A percentile compares a stretch with the other conserved stretches of the same genome.
Evolutionary conservation across 148 eudicot species (phyloP).

Genomic region (Mesembryanthemum crystallinum): DNA sequence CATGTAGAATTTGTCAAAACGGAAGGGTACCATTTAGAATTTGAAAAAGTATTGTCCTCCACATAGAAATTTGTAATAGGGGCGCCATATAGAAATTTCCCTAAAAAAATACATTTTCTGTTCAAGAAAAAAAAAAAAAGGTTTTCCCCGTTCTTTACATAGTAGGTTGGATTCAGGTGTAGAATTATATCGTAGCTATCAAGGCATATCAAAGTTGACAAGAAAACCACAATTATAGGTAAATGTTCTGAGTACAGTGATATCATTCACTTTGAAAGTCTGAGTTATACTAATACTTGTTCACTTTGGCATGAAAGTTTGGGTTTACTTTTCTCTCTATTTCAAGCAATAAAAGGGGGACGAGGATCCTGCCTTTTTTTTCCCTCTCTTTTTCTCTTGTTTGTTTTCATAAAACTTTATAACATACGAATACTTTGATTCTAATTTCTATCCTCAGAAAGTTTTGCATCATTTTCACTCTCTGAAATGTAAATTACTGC

Average conservation of each 20-base stretch:
- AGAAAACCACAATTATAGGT: not conserved
- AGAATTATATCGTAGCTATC: not conserved
- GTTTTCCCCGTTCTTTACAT: not conserved
- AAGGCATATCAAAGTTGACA: not conserved
- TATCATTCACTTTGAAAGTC: not conserved
- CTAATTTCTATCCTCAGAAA: not conserved
- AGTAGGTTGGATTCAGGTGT: not conserved
- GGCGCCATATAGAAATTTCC: too few species aligned
- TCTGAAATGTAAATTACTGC: slow-evolving; percentile 20
- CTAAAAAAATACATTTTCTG: too few species aligned
- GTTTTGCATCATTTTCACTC: not conserved
- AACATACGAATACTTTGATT: not conserved
- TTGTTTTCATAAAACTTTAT: not conserved
- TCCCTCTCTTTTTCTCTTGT: not conserved
- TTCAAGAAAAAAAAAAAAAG: too few species aligned
- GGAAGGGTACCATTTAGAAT: too few species aligned
- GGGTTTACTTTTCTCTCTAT: not conserved
- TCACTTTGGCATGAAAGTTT: not conserved
- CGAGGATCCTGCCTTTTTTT: not conserved
- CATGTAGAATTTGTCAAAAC: too few species aligned
- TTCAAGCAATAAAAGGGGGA: not conserved
- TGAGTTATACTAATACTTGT: too few species aligned
- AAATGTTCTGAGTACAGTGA: not conserved
- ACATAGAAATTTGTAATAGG: too few species aligned
- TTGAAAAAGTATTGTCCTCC: too few species aligned